Base-by-base conservation (phyloP, 129 eudicot genomes). In the Flaveria sonorensis region DNA sequence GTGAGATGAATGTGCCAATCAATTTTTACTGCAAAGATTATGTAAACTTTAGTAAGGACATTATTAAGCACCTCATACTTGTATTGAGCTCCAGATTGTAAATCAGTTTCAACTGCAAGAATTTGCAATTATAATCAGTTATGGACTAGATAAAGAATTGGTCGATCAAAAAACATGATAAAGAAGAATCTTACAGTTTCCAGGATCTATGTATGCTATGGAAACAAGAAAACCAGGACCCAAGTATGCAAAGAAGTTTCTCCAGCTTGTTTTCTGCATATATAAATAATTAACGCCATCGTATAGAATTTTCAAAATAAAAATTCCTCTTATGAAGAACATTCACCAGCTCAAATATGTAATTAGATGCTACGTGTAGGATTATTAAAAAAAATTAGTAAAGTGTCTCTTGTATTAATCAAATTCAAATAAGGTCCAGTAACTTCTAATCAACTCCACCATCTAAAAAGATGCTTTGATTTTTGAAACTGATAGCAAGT, bases 141-240 rank as follows among this genome's bases (percentile, higher is more conserved):
- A 59, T 50, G 40, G 56, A 66, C 77, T 55, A 59, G 67, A 67
- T 7, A 40, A 48, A 76, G 19, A 36, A 7, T 13, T 4, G 1
- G 21, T 14, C 45, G 60, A 40, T 52, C 7, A 12, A 36, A 9
- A 15, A 76, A 71, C 19, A n/a, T 20, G 50, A 7, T 66, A 75
- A 11, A 48, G 10, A 28, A 28, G 68, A 0, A 77, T 62, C 95
- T 87, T 89, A 95, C 99, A 89, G 55, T 95, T 95, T 77, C 99
- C 99, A 30, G 99, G 99, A 86, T 95, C 99, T 28, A 95, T 95
- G 50, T 95, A 95, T 48, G 99, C 99, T 60, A 95, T 95, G 42
- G 93, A 91, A 76, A 95, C 99, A 53, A 95, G 97, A 82, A 95
- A 95, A 16, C 99, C 99, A 42, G 99, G 99, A 10, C 99, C 99